Percentiles rank a stretch among this genome's conserved stretches.
These are phyloP conservation scores for Coccomyxa sp. DNA, from an alignment of 139 green algal genomes.

Conservation along the genomic window DNA sequence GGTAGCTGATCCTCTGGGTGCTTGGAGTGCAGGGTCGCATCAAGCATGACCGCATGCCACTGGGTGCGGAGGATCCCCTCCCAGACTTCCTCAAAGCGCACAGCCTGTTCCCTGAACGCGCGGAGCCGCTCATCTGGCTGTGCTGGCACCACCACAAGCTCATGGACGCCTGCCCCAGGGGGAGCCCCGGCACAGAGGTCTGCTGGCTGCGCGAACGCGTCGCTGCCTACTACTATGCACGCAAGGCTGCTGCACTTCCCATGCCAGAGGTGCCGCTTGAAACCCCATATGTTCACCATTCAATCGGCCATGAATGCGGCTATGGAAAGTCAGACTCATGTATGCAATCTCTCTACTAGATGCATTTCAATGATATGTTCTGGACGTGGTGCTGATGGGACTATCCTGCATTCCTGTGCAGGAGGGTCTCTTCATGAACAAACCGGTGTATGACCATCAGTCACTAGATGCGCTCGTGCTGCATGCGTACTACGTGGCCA, in stretches of 20 bases:
- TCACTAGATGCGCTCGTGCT: background rate
- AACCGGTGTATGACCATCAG: slow-evolving; percentile 2
- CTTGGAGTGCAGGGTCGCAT: background rate
- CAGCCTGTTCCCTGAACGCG: background rate
- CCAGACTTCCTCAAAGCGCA: background rate
- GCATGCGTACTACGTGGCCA: background rate
- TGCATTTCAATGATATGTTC: background rate
- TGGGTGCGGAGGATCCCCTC: background rate
- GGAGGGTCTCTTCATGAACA: slow-evolving; percentile 1
- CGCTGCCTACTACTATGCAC: background rate
- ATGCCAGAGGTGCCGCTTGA: background rate
- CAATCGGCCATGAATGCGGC: background rate
- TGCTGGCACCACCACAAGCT: background rate
- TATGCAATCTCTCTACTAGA: background rate
- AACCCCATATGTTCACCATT: background rate
- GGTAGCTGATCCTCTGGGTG: no score
- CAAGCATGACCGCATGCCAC: background rate
- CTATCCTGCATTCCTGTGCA: background rate
- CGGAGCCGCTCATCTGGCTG: slow-evolving; percentile 6
- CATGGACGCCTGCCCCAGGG: background rate
- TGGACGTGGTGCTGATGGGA: background rate
- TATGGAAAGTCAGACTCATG: background rate
- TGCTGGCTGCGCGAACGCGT: background rate
- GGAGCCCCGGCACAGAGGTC: background rate
- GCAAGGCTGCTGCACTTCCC: background rate